Conservation (phyloP, 768 basidiomycete genomes). For the Gymnopilus dilepis region DNA sequence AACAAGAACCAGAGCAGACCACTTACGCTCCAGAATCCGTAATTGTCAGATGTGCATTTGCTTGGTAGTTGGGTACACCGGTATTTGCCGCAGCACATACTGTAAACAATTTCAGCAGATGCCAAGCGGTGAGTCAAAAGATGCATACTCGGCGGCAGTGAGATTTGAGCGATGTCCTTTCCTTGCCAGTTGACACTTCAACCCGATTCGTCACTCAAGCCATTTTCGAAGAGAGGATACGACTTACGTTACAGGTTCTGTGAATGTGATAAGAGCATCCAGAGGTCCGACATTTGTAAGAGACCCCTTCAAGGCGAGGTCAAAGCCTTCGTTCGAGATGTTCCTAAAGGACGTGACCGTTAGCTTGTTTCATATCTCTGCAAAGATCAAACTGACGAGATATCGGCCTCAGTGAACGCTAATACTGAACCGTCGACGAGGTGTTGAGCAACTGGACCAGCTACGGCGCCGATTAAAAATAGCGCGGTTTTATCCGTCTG, state of each 20-base stretch:
- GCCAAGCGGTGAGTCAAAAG: not conserved
- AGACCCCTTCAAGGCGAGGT: slow-evolving; percentile 62
- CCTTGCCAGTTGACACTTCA: slow-evolving; percentile 67
- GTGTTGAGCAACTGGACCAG: slow-evolving; percentile 66
- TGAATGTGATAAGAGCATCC: slow-evolving; percentile 71
- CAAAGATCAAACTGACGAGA: slow-evolving; percentile 45
- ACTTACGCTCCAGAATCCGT: slow-evolving; percentile 54
- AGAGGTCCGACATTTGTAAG: slow-evolving; percentile 69
- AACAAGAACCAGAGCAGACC: not conserved
- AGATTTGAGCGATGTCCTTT: slow-evolving; percentile 63
- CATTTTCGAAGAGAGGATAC: not conserved
- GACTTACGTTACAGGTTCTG: slow-evolving; percentile 62
- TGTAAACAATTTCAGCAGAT: slow-evolving; percentile 22
- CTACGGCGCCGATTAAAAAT: slow-evolving; percentile 74
- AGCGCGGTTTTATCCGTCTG: slow-evolving; percentile 57
- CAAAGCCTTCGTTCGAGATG: slow-evolving; percentile 65
- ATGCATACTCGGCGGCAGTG: slow-evolving; percentile 58
- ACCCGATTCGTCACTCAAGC: not conserved
- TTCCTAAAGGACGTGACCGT: slow-evolving; percentile 37
- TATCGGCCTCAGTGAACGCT: slow-evolving; percentile 60
- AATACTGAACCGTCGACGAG: slow-evolving; percentile 63
- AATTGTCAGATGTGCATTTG: slow-evolving; percentile 59
- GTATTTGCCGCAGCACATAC: slow-evolving; percentile 72
- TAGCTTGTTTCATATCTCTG: not conserved
- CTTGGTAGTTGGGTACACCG: slow-evolving; percentile 67